phyloP scores from a whole-genome alignment of 2,329 filamentous ascomycete species.

The Coniochaeta prunicola region DNA sequence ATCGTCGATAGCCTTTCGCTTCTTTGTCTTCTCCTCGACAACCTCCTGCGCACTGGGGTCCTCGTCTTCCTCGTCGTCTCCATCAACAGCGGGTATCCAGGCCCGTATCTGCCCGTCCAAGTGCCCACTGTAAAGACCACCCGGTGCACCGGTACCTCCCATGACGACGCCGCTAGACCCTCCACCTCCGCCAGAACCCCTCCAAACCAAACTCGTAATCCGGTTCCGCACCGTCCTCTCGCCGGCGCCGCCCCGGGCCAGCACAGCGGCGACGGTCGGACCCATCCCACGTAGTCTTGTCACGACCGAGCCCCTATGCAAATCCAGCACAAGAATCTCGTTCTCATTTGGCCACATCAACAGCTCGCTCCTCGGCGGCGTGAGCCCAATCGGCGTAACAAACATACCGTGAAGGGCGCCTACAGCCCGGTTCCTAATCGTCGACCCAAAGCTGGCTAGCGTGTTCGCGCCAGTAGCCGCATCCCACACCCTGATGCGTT shows the following conservation, averaged over 20 bases:
- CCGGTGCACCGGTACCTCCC: constrained; percentile 44
- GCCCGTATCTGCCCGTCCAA: constrained; percentile 75
- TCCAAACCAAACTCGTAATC: constrained; percentile 72
- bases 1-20: constrained; percentile 72
- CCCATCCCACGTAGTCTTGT: constrained; percentile 63
- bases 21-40: constrained; percentile 51
- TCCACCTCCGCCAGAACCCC: constrained; percentile 52
- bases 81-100: constrained; percentile 58
- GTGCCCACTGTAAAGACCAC: constrained; percentile 70
- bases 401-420: constrained; percentile 55
- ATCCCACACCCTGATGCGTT: constrained; percentile 82
- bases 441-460: constrained; percentile 78
- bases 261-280: constrained; percentile 39
- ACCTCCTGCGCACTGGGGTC: constrained; percentile 33
- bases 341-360: constrained; percentile 77
- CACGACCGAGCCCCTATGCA: constrained; percentile 69
- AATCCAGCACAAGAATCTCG: constrained; percentile 72
- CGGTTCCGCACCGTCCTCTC: constrained; percentile 56
- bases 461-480: constrained; percentile 75
- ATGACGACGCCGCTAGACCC: constrained; percentile 52
- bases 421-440: constrained; percentile 64
- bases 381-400: constrained; percentile 53
- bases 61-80: constrained; percentile 34
- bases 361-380: constrained; percentile 50
- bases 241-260: constrained; percentile 28